A percentile compares a stretch with the other conserved stretches of the same genome.
These are phyloP conservation scores for Ustilago crameri DNA, from an alignment of 1,284 basidiomycete species.

Conservation along the genomic window DNA sequence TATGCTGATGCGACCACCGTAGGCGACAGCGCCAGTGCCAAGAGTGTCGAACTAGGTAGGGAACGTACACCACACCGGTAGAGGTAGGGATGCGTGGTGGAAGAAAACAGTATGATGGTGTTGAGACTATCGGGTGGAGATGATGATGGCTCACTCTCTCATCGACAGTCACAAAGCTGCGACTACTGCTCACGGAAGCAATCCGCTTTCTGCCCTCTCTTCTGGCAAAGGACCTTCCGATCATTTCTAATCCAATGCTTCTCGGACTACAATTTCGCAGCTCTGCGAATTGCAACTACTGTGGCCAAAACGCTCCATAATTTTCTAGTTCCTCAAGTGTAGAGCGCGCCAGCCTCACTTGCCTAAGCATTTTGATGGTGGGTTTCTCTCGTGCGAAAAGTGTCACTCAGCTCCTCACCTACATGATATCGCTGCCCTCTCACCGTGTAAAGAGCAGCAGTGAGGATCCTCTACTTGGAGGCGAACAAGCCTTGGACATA, in stretches of 20 bases:
- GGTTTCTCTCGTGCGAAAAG: constrained; percentile 22
- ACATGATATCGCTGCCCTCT: too few relatives aligned
- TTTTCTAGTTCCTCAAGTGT: constrained; percentile 3
- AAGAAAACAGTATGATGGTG: background rate
- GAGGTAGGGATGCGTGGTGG: constrained; percentile 20
- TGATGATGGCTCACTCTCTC: constrained; percentile 3
- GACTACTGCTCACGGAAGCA: background rate
- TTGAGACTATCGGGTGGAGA: constrained; percentile 7
- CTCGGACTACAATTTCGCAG: constrained; percentile 2
- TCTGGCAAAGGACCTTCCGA: constrained; percentile 29
- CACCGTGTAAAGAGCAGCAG: background rate
- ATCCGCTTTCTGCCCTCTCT: background rate
- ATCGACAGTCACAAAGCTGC: constrained; percentile 8
- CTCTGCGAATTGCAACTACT: background rate
- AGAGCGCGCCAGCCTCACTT: constrained; percentile 32
- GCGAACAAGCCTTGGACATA: too few relatives aligned
- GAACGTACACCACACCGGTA: constrained; percentile 12
- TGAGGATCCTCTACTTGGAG: too few relatives aligned
- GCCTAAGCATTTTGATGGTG: constrained; percentile 28
- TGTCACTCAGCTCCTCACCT: too few relatives aligned
- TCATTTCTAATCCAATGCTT: constrained; percentile 38
- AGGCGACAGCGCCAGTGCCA: background rate
- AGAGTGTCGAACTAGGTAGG: background rate
- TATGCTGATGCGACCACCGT: background rate
- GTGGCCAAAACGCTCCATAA: too few relatives aligned